These are phyloP conservation scores for Hawksworthiomyces lignivorus DNA, from an alignment of 2,329 filamentous ascomycete genomes.

Conservation along the genomic window DNA sequence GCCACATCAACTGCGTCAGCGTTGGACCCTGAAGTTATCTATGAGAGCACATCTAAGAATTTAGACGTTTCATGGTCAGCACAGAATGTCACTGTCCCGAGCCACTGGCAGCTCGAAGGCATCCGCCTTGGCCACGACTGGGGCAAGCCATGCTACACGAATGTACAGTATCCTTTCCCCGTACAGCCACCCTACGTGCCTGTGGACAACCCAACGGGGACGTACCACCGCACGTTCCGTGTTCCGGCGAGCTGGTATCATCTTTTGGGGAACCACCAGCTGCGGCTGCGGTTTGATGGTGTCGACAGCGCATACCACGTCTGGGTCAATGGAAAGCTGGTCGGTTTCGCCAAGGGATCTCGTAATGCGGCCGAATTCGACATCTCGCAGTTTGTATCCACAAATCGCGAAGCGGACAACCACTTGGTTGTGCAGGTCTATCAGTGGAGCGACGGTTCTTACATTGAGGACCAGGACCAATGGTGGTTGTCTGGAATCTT, in stretches of 20 bases:
- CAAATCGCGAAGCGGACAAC: conserved; percentile 39
- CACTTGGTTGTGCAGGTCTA: conserved; percentile 59
- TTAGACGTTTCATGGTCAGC: conserved; percentile 25
- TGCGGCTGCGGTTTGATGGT: conserved; percentile 61
- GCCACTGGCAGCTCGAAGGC: conserved; percentile 64
- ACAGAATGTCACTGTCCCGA: conserved; percentile 48
- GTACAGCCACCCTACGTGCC: conserved; percentile 57
- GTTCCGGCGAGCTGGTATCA: conserved; percentile 44
- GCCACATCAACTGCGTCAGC: conserved; percentile 33
- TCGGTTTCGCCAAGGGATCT: conserved; percentile 63
- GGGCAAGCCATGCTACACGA: conserved; percentile 61
- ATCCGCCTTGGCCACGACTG: conserved; percentile 24
- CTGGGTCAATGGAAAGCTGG: conserved; percentile 55
- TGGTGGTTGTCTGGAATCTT: conserved; percentile 64
- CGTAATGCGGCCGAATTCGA: conserved; percentile 66
- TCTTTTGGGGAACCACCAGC: conserved; percentile 34
- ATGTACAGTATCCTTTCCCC: conserved; percentile 58
- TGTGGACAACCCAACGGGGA: conserved; percentile 56
- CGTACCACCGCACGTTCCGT: conserved; percentile 48
- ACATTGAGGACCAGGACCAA: conserved; percentile 64
- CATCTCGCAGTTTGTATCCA: conserved; percentile 32
- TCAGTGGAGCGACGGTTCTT: conserved; percentile 61
- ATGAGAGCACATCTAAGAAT: not conserved
- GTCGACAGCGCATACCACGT: conserved; percentile 66
- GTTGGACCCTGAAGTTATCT: conserved; percentile 30